phyloP scores from a whole-genome alignment of 108 stramenopile species.

The Stephanodiscus minutulus region DNA sequence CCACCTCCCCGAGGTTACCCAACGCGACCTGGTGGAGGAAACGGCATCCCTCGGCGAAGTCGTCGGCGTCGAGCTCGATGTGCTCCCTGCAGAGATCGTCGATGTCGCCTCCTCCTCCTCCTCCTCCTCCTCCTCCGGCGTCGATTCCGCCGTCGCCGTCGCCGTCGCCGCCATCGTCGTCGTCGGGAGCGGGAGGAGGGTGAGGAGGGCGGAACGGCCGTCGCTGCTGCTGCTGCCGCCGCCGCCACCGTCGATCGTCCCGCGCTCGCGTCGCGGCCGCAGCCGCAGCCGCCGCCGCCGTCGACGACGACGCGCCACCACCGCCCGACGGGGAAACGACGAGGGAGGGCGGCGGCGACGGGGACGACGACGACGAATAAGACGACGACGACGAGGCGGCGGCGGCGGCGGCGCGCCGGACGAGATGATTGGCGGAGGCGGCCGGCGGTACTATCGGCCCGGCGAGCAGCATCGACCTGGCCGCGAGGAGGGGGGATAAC shows the following conservation, averaged over 20 bases:
- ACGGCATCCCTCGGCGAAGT: constrained; percentile 63
- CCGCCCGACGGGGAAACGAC: too few species aligned
- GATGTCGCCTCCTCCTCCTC: constrained; percentile 12
- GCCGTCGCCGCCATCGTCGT: neutral
- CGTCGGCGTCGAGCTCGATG: constrained; percentile 62
- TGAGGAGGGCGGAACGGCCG: neutral
- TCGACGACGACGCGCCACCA: neutral
- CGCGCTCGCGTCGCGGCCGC: neutral
- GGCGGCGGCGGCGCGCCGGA: too few species aligned
- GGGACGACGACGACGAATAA: neutral
- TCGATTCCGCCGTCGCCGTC: neutral
- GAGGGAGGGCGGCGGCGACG: too few species aligned
- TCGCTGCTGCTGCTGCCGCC: neutral
- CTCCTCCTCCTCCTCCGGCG: neutral
- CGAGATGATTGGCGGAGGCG: too few species aligned
- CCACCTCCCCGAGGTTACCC: constrained; percentile 43
- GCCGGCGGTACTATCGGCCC: too few species aligned
- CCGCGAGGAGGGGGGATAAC: neutral
- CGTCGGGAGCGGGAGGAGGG: too few species aligned
- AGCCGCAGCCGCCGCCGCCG: neutral
- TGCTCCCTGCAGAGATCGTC: constrained; percentile 66
- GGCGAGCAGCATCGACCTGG: neutral
- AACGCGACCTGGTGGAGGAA: constrained; percentile 68
- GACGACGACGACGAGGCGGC: too few species aligned
- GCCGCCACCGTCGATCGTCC: too few species aligned